Percentiles rank a stretch among this genome's conserved stretches.
These are phyloP conservation scores for Ramaria sp. DNA, from an alignment of 768 basidiomycete genomes.

Conservation along the genomic window DNA sequence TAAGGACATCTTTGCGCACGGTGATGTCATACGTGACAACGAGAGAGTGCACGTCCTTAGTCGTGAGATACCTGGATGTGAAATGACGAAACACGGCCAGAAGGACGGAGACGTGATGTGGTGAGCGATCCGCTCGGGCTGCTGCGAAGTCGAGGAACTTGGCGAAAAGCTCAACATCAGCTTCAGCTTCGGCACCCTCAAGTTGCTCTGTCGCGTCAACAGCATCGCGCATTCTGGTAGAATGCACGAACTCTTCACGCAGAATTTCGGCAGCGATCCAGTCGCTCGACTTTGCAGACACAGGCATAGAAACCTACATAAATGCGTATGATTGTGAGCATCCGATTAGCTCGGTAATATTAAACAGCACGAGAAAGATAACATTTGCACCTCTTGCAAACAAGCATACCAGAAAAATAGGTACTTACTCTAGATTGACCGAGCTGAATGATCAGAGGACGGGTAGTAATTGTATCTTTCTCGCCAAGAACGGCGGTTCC, in stretches of 20 bases:
- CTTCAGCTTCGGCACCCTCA: slow-evolving; percentile 46
- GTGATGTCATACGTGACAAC: slow-evolving; percentile 65
- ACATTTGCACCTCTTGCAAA: not conserved
- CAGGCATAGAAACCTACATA: slow-evolving; percentile 70
- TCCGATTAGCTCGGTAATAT: not conserved
- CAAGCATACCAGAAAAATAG: not conserved
- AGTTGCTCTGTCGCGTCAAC: slow-evolving; percentile 41
- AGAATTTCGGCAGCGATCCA: slow-evolving; percentile 93
- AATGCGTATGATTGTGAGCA: not conserved
- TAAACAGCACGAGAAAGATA: slow-evolving; percentile 3
- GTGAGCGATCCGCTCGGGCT: slow-evolving; percentile 40
- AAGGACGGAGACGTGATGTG: slow-evolving; percentile 56
- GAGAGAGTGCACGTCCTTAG: slow-evolving; percentile 74
- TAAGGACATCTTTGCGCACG: slow-evolving; percentile 63
- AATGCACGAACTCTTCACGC: slow-evolving; percentile 75
- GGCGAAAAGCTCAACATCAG: slow-evolving; percentile 67
- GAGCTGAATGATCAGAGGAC: slow-evolving; percentile 24
- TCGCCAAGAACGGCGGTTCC: slow-evolving; percentile 9
- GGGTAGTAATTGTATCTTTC: slow-evolving; percentile 11
- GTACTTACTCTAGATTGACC: slow-evolving; percentile 23
- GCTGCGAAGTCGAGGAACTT: slow-evolving; percentile 76
- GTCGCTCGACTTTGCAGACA: slow-evolving; percentile 68
- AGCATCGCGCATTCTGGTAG: slow-evolving; percentile 46
- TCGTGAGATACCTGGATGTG: slow-evolving; percentile 58
- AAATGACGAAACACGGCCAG: slow-evolving; percentile 70